Conservation (phyloP, 2,329 filamentous ascomycete species). For the Apiospora rasikravindrae region DNA sequence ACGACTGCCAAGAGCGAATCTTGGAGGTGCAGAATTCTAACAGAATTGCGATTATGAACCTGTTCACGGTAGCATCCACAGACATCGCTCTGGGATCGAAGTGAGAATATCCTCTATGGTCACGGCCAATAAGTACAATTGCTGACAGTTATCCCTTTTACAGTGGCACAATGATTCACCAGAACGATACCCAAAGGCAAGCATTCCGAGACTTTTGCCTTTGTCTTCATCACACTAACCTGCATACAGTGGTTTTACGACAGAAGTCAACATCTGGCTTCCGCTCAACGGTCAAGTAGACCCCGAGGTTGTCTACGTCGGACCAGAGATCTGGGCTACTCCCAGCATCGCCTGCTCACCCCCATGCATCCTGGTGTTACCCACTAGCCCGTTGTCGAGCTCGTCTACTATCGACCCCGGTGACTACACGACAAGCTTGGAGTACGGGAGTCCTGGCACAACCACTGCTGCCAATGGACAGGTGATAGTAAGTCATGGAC, state of each 20-base stretch:
- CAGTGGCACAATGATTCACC: neutral
- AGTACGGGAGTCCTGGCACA: slow-evolving; percentile 25
- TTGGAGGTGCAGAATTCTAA: slow-evolving; percentile 27
- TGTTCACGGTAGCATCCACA: slow-evolving; percentile 27
- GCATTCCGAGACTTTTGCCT: too few species aligned
- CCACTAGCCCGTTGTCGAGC: slow-evolving; percentile 26
- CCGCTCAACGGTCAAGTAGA: slow-evolving; percentile 30
- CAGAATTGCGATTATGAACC: slow-evolving; percentile 28
- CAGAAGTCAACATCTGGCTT: slow-evolving; percentile 34
- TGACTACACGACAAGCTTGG: slow-evolving; percentile 28
- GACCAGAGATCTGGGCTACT: slow-evolving; percentile 14
- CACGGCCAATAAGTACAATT: rapidly evolving
- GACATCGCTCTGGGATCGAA: slow-evolving; percentile 24
- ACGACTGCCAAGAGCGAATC: slow-evolving; percentile 52
- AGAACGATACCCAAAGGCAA: neutral
- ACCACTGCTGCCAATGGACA: slow-evolving; percentile 24
- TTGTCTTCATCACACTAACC: neutral
- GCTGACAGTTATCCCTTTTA: neutral
- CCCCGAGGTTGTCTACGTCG: slow-evolving; percentile 31
- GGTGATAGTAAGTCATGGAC: neutral
- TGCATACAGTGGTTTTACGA: slow-evolving; percentile 28
- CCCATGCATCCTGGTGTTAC: slow-evolving; percentile 32
- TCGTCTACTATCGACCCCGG: slow-evolving; percentile 26
- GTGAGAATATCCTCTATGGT: too few species aligned
- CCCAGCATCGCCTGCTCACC: slow-evolving; percentile 4